Percentiles rank a stretch among this genome's conserved stretches.
phyloP scores from a whole-genome alignment of 495 filamentous ascomycete genomes.

The Penicillium chermesinum region DNA sequence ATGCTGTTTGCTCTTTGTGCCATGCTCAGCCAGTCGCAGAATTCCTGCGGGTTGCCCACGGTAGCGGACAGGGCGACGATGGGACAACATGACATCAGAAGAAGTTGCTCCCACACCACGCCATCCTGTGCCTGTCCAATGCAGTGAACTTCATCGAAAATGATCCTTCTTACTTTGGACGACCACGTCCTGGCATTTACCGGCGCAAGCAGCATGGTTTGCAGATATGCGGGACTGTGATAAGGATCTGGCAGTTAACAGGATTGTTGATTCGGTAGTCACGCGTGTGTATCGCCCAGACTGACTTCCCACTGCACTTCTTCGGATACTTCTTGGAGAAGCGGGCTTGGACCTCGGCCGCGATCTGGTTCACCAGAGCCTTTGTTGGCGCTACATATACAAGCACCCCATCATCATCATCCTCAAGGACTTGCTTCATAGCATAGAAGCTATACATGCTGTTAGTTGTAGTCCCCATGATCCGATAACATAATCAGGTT shows the following conservation, averaged over 20 bases:
- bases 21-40: slow-evolving; percentile 58
- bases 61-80: slow-evolving; percentile 79
- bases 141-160: slow-evolving; percentile 81
- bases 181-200: slow-evolving; percentile 64
- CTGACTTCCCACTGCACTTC: slow-evolving; percentile 51
- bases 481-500: too few species aligned
- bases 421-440: slow-evolving; percentile 67
- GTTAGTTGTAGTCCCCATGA: background rate
- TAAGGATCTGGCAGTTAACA: slow-evolving; percentile 64
- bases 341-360: slow-evolving; percentile 63
- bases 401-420: slow-evolving; percentile 60
- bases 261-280: slow-evolving; percentile 69
- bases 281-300: slow-evolving; percentile 76
- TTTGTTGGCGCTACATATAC: slow-evolving; percentile 81
- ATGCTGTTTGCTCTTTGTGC: slow-evolving; percentile 54
- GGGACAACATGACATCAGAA: slow-evolving; percentile 67
- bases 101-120: slow-evolving; percentile 74
- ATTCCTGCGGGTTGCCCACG: slow-evolving; percentile 68
- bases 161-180: slow-evolving; percentile 61
- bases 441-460: slow-evolving; percentile 57
- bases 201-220: slow-evolving; percentile 71
- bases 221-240: slow-evolving; percentile 76
- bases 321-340: slow-evolving; percentile 57
- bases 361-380: slow-evolving; percentile 78
- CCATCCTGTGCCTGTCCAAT: slow-evolving; percentile 76